phyloP scores from a whole-genome alignment of 2,329 filamentous ascomycete species.

The Fusarium sp. region DNA sequence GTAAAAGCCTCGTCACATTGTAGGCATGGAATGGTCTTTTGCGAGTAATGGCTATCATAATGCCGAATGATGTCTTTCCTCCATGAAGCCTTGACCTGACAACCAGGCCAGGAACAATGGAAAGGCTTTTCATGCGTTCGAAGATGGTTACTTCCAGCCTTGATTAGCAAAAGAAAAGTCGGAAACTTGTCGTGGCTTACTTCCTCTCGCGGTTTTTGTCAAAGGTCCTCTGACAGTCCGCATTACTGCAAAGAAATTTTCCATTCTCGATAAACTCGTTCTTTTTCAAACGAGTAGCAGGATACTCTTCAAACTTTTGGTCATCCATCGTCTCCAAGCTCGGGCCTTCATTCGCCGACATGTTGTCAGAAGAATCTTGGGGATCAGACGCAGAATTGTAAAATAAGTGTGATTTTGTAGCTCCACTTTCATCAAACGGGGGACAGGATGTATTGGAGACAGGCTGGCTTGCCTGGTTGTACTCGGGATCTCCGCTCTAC shows the following conservation, averaged over 20 bases:
- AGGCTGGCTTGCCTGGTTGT: neutral
- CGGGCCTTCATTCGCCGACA: neutral
- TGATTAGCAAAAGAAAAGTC: neutral
- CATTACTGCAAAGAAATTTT: conserved; percentile 15
- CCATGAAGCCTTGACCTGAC: neutral
- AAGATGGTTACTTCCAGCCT: conserved; percentile 26
- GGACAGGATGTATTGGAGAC: neutral
- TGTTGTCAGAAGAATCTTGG: neutral
- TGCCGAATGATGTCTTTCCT: conserved; percentile 28
- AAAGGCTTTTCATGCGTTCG: conserved; percentile 30
- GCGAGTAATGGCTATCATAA: conserved; percentile 1
- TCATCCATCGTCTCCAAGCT: neutral
- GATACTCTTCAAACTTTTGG: conserved; percentile 12
- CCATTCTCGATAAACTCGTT: conserved; percentile 24
- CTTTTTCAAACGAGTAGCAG: conserved; percentile 15
- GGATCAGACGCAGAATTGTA: neutral
- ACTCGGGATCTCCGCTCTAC: conserved; percentile 18
- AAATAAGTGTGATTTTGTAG: neutral
- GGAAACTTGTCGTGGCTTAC: neutral
- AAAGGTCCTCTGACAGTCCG: conserved; percentile 8
- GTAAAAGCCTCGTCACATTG: conserved; percentile 3
- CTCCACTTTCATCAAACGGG: neutral
- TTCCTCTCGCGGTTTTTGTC: conserved; percentile 9
- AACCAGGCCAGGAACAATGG: conserved; percentile 11
- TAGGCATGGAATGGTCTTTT: neutral